Base-by-base conservation (phyloP, 371 early-diverging fungal genomes). In the Lichtheimia hyalospora region DNA sequence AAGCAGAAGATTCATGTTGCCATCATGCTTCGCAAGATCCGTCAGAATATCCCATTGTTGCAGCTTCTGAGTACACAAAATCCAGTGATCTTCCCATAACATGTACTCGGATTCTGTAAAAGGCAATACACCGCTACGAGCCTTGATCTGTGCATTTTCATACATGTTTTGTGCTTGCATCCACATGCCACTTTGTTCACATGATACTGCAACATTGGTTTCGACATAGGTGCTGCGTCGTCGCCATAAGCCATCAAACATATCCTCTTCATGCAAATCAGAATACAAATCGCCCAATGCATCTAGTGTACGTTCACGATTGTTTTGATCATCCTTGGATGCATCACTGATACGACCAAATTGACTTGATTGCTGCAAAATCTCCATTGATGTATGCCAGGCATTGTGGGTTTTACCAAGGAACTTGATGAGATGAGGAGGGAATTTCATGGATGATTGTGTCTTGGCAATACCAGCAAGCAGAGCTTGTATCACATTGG, bases 31-130 rank as follows among this genome's bases (percentile, higher is more conserved):
- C 5, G 96, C 92, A 7, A 99, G 83, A 40, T 99, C 99, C 2
- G 87, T 81, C 52, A 98, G 75, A 52, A 98, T 86, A 62, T 99
- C 99, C 99, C 99, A 99, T 67, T 96, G 97, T 75, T 99, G 99
- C 40, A 99, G 75, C 53, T 92, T 87, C 66, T 96, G 85, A 0
- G 98, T 91, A 60, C 96, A 94, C 15, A 74, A 71, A 20, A 98
- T 87, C 94, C 99, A 99, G 64, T 95, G 95, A 51, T 96, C 92
- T 75, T 99, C 98, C 99, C 99, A 99, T 6, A 98, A 72, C 52
- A 86, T 85, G 66, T 96, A 99, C 69, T 99, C 99, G 1, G 95
- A 85, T 71, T 99, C 99, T n/a, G 92, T 88, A 67, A 96, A 96
- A 3, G 95, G 92, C 49, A 96, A 69, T 2, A 86, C 84, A 0